Evolutionary conservation across 768 basidiomycete species (phyloP).

Genomic region (Pisolithus orientalis): DNA sequence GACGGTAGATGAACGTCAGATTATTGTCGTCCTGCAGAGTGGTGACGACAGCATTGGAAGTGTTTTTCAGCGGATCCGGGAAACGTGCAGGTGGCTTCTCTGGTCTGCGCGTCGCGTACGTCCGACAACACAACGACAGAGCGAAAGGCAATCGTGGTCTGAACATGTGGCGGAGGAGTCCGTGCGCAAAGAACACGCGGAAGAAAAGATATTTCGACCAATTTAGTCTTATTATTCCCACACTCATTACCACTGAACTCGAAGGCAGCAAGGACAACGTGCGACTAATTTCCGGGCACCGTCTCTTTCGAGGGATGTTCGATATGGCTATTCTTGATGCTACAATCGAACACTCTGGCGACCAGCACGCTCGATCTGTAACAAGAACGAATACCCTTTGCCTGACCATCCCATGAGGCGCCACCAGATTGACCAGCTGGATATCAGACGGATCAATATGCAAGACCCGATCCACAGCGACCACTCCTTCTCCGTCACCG

Average conservation of each 20-base stretch:
- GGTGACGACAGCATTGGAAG: slow-evolving; percentile 46
- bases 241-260: neutral
- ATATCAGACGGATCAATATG: no score
- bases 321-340: no score
- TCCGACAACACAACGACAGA: slow-evolving; percentile 24
- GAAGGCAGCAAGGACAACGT: neutral
- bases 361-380: no score
- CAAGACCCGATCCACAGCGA: no score
- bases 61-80: slow-evolving; percentile 51
- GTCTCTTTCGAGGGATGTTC: no score
- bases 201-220: neutral
- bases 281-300: no score
- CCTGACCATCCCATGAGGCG: no score
- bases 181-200: neutral
- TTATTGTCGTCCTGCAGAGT: slow-evolving; percentile 40
- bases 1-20: slow-evolving; percentile 77
- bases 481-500: no score
- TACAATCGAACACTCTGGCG: no score
- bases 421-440: no score
- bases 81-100: slow-evolving; percentile 46
- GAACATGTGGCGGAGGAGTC: slow-evolving; percentile 12
- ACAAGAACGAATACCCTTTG: no score
- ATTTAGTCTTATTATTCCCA: neutral
- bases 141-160: slow-evolving; percentile 14
- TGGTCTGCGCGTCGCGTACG: slow-evolving; percentile 37